phyloP scores from a whole-genome alignment of 106 monocot genomes.

The Allium sativum region DNA sequence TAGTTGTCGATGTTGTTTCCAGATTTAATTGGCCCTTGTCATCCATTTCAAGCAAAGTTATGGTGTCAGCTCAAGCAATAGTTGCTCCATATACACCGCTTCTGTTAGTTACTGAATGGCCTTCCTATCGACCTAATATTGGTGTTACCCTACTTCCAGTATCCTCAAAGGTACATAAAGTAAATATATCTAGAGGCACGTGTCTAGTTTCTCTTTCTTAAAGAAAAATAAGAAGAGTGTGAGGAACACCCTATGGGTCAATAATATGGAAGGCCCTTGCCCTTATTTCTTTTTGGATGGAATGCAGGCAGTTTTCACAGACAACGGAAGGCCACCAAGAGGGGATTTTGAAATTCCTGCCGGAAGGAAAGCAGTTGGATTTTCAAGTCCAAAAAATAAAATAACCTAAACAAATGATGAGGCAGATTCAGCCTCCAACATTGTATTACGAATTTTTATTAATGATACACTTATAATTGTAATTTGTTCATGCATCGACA shows the following conservation, averaged over 20 bases:
- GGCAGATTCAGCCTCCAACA: too few species aligned
- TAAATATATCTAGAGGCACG: slow-evolving; percentile 15
- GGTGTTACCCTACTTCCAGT: slow-evolving; percentile 31
- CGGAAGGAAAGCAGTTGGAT: neutral
- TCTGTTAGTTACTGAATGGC: slow-evolving; percentile 78
- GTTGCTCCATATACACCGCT: slow-evolving; percentile 94
- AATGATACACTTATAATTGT: too few species aligned
- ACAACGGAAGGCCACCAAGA: slow-evolving; percentile 81
- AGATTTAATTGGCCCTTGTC: slow-evolving; percentile 50
- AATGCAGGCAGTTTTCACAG: slow-evolving; percentile 91
- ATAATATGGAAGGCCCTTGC: slow-evolving; percentile 83
- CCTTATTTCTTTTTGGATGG: slow-evolving; percentile 49
- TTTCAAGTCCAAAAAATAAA: too few species aligned
- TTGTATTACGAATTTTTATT: too few species aligned
- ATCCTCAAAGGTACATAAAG: slow-evolving; percentile 18
- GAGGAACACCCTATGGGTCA: slow-evolving; percentile 74
- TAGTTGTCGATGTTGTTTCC: slow-evolving; percentile 47
- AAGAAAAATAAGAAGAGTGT: slow-evolving; percentile 73
- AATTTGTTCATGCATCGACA: too few species aligned
- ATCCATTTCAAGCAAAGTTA: slow-evolving; percentile 53
- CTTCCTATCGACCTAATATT: slow-evolving; percentile 76
- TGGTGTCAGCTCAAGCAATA: slow-evolving; percentile 58
- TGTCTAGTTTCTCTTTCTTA: slow-evolving; percentile 62
- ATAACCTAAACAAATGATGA: too few species aligned
- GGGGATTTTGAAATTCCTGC: slow-evolving; percentile 83